These are phyloP conservation scores for Mycena sanguinolenta DNA, from an alignment of 768 basidiomycete species.

Conservation along the genomic window DNA sequence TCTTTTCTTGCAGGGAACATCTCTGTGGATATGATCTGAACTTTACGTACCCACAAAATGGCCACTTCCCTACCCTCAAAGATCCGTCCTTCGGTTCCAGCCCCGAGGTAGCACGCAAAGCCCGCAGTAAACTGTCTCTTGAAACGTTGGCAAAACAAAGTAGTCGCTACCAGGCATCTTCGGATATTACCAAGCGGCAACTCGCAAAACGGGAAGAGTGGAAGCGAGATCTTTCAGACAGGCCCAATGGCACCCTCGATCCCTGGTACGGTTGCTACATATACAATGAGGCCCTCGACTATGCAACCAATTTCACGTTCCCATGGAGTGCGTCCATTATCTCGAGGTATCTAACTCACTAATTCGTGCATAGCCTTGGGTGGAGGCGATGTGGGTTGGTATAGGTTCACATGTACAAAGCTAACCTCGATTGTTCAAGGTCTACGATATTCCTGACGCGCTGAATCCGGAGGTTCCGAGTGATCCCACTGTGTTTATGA, in stretches of 20 bases:
- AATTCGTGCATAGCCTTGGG: conserved; percentile 11
- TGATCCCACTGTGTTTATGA: conserved; percentile 60
- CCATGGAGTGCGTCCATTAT: conserved; percentile 59
- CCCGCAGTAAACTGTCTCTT: conserved; percentile 35
- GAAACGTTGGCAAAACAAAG: conserved; percentile 33
- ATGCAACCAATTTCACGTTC: conserved; percentile 78
- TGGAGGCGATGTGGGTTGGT: conserved; percentile 48
- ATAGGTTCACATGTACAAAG: not conserved
- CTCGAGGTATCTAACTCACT: not conserved
- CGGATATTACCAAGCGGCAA: conserved; percentile 37
- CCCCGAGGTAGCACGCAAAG: conserved; percentile 18
- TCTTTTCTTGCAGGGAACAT: conserved; percentile 55
- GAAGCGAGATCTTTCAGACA: conserved; percentile 63
- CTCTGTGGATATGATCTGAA: conserved; percentile 77
- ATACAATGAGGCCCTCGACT: conserved; percentile 74
- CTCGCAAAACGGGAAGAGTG: conserved; percentile 43
- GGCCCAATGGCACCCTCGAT: conserved; percentile 69
- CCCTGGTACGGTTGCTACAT: conserved; percentile 74
- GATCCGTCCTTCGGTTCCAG: conserved; percentile 37
- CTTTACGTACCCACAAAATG: conserved; percentile 76
- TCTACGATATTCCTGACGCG: conserved; percentile 70
- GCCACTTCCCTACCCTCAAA: conserved; percentile 60
- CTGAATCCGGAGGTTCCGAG: conserved; percentile 64
- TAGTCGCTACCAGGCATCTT: conserved; percentile 24
- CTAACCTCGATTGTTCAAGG: conserved; percentile 30